Conservation (phyloP, 2,329 filamentous ascomycete genomes). For the Sporothrix variecibatus region DNA sequence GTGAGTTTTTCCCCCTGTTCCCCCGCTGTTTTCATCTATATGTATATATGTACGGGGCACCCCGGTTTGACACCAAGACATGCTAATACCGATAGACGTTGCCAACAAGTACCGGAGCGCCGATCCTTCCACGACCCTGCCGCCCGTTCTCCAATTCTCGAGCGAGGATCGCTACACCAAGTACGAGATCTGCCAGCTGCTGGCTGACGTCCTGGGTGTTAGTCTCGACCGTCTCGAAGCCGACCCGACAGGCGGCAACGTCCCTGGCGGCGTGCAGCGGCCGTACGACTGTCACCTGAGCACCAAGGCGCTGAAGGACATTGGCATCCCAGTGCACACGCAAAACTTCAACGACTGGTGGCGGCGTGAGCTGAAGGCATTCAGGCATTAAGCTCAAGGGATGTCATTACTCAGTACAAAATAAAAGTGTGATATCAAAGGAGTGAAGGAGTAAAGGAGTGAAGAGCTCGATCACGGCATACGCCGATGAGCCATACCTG, state of each 20-base stretch:
- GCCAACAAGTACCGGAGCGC: conserved; percentile 65
- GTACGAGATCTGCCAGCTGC: conserved; percentile 79
- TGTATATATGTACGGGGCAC: too few relatives aligned
- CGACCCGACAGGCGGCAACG: conserved; percentile 71
- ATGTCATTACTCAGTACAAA: too few relatives aligned
- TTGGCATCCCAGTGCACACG: conserved; percentile 74
- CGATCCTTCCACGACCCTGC: conserved; percentile 56
- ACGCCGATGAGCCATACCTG: background rate
- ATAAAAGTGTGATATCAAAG: background rate
- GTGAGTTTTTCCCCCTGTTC: conserved; percentile 20
- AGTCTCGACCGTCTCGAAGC: conserved; percentile 67
- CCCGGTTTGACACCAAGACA: too few relatives aligned
- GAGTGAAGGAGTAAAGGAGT: background rate
- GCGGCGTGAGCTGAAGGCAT: conserved; percentile 64
- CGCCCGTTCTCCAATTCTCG: conserved; percentile 77
- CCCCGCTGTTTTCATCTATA: too few relatives aligned
- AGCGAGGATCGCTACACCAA: conserved; percentile 87
- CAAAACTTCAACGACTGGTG: conserved; percentile 82
- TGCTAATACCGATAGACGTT: conserved; percentile 55
- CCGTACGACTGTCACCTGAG: conserved; percentile 89
- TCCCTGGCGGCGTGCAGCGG: conserved; percentile 69
- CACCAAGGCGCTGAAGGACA: conserved; percentile 68
- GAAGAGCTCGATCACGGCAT: background rate
- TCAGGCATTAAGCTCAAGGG: conserved; percentile 52
- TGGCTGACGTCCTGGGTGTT: conserved; percentile 78